Evolutionary conservation across 208 protist genomes (phyloP).

Genomic region (Endotrypanum monterogeii): DNA sequence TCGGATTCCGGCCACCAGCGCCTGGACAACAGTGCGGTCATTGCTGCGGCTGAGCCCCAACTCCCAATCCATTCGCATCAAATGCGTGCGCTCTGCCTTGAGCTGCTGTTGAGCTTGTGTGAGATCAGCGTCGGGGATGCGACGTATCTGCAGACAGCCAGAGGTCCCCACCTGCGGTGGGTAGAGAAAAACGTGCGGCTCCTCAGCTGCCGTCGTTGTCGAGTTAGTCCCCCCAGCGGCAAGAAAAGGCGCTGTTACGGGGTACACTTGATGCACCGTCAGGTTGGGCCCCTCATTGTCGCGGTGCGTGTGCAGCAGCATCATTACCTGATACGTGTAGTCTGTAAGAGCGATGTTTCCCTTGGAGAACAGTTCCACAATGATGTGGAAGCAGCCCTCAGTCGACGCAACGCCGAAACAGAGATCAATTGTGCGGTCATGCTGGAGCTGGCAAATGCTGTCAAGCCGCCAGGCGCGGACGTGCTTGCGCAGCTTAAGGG

Average conservation of each 20-base stretch:
- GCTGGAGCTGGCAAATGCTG: conserved; percentile 92
- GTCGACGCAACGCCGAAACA: conserved; percentile 85
- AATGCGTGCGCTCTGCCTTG: conserved; percentile 22
- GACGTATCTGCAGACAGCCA: conserved; percentile 22
- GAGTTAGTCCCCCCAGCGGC: not conserved
- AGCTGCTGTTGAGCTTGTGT: conserved; percentile 17
- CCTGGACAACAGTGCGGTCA: conserved; percentile 44
- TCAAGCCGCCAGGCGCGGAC: conserved; percentile 93
- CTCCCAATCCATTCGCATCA: conserved; percentile 49
- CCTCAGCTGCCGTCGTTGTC: not conserved
- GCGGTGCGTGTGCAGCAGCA: conserved; percentile 92
- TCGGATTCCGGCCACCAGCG: conserved; percentile 57
- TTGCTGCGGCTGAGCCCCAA: conserved; percentile 46
- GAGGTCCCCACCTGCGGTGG: conserved; percentile 15
- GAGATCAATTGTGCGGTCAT: conserved; percentile 96
- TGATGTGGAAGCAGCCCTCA: conserved; percentile 84
- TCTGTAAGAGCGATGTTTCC: conserved; percentile 98
- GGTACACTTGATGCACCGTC: conserved; percentile 78
- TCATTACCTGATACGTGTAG: conserved; percentile 91
- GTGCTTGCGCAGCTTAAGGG: conserved; percentile 96
- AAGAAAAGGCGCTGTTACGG: conserved; percentile 40
- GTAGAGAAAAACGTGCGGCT: conserved; percentile 23
- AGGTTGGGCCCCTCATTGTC: conserved; percentile 75
- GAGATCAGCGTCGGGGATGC: conserved; percentile 20
- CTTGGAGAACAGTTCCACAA: conserved; percentile 91